A percentile compares a stretch with the other conserved stretches of the same genome.
These are phyloP conservation scores for Fusarium multiceps DNA, from an alignment of 2,329 filamentous ascomycete species.

Conservation along the genomic window DNA sequence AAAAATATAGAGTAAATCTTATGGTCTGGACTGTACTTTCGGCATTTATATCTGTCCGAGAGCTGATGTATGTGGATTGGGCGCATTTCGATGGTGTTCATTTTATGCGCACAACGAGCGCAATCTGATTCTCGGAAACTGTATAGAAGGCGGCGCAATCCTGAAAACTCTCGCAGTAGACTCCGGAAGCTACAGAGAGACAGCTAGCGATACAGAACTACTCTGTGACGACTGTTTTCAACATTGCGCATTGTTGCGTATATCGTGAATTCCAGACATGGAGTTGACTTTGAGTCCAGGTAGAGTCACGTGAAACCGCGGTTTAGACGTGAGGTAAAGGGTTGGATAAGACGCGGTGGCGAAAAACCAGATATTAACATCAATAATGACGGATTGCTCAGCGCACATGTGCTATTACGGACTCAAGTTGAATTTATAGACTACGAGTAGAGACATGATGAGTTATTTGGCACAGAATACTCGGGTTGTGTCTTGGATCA, in stretches of 20 bases:
- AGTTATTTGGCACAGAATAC: background rate
- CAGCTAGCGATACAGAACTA: background rate
- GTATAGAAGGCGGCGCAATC: slow-evolving; percentile 8
- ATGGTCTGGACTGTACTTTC: background rate
- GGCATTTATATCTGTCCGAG: background rate
- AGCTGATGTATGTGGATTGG: slow-evolving; percentile 15
- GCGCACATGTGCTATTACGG: background rate
- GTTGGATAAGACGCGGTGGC: slow-evolving; percentile 19
- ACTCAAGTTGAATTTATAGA: background rate
- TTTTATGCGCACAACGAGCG: slow-evolving; percentile 12
- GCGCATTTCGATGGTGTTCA: slow-evolving; percentile 15
- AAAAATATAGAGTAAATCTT: too few relatives aligned
- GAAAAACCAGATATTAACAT: background rate
- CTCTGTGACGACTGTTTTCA: slow-evolving; percentile 7
- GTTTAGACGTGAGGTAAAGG: slow-evolving; percentile 12
- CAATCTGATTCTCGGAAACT: background rate
- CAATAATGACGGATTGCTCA: slow-evolving; percentile 16
- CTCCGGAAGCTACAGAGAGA: background rate
- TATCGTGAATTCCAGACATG: slow-evolving; percentile 8
- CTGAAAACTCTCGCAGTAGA: slow-evolving; percentile 25
- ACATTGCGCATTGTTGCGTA: slow-evolving; percentile 2
- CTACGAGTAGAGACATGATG: background rate
- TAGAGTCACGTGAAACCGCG: slow-evolving; percentile 38
- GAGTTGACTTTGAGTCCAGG: slow-evolving; percentile 11
- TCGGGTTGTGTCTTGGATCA: background rate